Evolutionary conservation across 305 asterid species (phyloP), one percentile per base, ranked within the genome.

Genomic region (Fraxinus dipetala): DNA sequence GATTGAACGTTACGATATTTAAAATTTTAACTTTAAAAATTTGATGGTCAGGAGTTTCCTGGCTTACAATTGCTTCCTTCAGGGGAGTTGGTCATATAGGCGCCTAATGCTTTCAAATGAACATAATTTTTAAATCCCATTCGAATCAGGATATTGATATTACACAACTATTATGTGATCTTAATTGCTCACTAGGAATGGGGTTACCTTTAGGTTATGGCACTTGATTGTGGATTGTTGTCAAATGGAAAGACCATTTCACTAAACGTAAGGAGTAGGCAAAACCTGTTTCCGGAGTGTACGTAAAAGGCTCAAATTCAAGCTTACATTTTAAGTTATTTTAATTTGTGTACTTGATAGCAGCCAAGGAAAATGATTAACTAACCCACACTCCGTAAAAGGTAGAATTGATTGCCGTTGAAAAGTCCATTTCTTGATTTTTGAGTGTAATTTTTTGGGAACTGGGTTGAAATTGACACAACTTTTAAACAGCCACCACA

Each of bases 211-310:
- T 26, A 11, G 20, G 48, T 38, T 9, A 38, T 38, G 48, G 20
- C 75, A 67, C 75, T 67, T 28, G 75, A 69, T 69, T 69, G 75
- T 11, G 24, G 75, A 69, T 69, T 28, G 13, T 28, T 69, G 20
- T 69, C 75, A 69, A 69, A 69, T 28, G 75, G 40, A 30, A 30
- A 69, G 22, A 28, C 30, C 38, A 69, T 69, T 69, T 28, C 75
- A 28, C 75, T 69, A 69, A 69, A 30, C 75, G 75, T 69, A 69
- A 69, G 40, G 36, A 69, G 75, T 30, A 28, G 75, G 75, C 75
- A 69, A 69, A 69, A 69, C 38, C 7, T 30, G 36, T 2, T 14
- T 30, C 16, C 30, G 6, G 0, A 24, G 32, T 26, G n/a, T 69
- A 69, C 34, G 75, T 69, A 35, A 69, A 65, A 26, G 34, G 35